Base-by-base conservation (phyloP, 805 yeast genomes). In the Wickerhamiella musiphila region DNA sequence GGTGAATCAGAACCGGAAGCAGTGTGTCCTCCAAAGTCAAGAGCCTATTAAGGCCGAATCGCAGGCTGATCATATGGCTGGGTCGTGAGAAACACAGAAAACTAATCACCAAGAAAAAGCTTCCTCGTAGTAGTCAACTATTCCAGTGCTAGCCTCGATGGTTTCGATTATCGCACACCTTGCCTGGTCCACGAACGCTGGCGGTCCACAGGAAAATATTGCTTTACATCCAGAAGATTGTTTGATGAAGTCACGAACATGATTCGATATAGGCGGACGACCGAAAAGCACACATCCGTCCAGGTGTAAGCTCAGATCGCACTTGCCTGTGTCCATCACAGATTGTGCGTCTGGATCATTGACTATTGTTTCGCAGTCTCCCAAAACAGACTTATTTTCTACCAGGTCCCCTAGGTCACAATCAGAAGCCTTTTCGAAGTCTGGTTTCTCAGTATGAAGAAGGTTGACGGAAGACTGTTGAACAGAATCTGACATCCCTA, bases 161-260 rank as follows among this genome's bases (percentile, higher is more conserved):
- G 36, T 38, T 3, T 45, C 16, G 12, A 56, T 45, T 14, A 62
- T 36, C 2, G 42, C 39, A n/a, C 57, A 51, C 43, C 83, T 61
- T 17, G 71, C 38, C 2, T 53, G 56, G 45, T 76, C 84, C 35
- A 63, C 70, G 58, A 70, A 65, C 11, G 47, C 36, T 22, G 72
- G 63, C 26, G 71, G 75, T 4, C 79, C 79, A 54, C 79, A 73
- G 1, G 68, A 58, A 20, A 70, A 56, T 27, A 73, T 58, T 0
- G 68, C 68, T 15, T 63, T 51, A 6, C 70, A 56, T 0, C 68
- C 63, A 1, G 29, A 22, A 3, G 48, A 29, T 1, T 28, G 26
- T 4, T 26, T 28, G 6, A 47, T 40, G 35, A 45, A 47, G 14
- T 33, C 35, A 6, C 27, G 19, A 2, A 45, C 37, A 4, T 33